Conservation (phyloP, 257 asterid species). For the Linderniella brevidens region DNA sequence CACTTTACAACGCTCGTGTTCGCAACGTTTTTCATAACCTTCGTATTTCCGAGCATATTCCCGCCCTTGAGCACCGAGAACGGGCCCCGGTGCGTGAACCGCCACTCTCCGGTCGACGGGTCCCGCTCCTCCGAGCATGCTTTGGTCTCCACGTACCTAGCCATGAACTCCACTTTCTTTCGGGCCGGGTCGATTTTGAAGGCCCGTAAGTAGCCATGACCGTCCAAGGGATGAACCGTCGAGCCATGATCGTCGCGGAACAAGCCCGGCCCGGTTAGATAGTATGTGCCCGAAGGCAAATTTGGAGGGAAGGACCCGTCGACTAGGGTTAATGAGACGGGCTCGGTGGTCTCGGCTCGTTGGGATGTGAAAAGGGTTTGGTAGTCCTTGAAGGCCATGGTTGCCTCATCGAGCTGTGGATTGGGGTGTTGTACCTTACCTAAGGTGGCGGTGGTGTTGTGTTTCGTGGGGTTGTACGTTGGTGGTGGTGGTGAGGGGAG, state of each 20-base stretch:
- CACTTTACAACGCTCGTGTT: conserved; percentile 79
- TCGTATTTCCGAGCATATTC: conserved; percentile 75
- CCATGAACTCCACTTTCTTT: conserved; percentile 59
- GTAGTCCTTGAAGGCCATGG: conserved; percentile 75
- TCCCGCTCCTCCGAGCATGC: conserved; percentile 87
- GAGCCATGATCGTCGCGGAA: conserved; percentile 92
- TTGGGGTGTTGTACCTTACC: conserved; percentile 9
- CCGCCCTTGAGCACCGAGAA: conserved; percentile 84
- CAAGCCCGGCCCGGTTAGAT: conserved; percentile 82
- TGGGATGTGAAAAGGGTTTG: conserved; percentile 82
- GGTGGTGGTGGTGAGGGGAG: conserved; percentile 16
- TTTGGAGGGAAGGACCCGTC: conserved; percentile 68
- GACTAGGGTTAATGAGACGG: conserved; percentile 49
- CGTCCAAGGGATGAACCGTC: conserved; percentile 94
- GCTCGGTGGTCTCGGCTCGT: conserved; percentile 56
- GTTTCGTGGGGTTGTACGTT: conserved; percentile 23
- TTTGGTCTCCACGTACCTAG: conserved; percentile 67
- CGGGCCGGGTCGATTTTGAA: conserved; percentile 30
- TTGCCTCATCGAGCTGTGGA: conserved; percentile 33
- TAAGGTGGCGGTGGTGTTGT: conserved; percentile 10
- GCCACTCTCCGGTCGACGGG: conserved; percentile 66
- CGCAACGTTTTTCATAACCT: conserved; percentile 99
- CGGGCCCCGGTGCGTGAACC: conserved; percentile 95
- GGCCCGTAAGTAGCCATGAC: conserved; percentile 76
- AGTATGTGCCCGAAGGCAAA: conserved; percentile 78